Base-by-base conservation (phyloP, 176 grass and related monocot species). In the Coix lacrymajobi region DNA sequence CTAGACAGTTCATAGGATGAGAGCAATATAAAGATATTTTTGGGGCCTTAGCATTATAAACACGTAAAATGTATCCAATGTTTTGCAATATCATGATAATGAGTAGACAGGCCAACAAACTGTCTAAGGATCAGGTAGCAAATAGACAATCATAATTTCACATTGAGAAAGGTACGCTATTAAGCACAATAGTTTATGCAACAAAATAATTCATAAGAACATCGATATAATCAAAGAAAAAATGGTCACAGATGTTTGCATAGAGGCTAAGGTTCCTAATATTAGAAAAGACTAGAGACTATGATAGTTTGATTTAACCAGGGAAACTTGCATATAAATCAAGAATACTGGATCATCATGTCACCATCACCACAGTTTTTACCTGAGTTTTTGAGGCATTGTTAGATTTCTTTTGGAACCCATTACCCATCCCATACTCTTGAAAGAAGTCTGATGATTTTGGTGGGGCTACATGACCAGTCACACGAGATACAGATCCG, bases 371-470 rank as follows among this genome's bases (percentile, higher is more conserved):
- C 6, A 11, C 33, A 46, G 6, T 12, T 58, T 79, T 90, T 88
- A 96, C 93, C 93, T 96, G 93, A 69, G 75, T 4, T 79, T 90
- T 96, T 64, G 93, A 87, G 58, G 93, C 75, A 24, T 65, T 78
- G 79, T 72, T 93, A 66, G 88, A 2, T 80, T 96, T 96, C 73
- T 85, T 96, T 72, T 92, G 90, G 79, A 96, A 93, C 4, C 88
- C 93, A 79, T 79, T 82, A 34, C 90, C 83, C 88, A 96, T 90
- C 45, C 88, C 93, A 81, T 93, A 96, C 1, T 93, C 93, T 14
- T 89, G 79, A 84, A 96, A 96, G 90, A 96, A 96, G 64, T 86
- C 77, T 43, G 93, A 96, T 78, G 90, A 72, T 93, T 91, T 96
- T 52, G 93, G 93, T 64, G 85, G 83, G 22, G 93, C 71, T 60